These are phyloP conservation scores for Diaporthe citrichinensis DNA, from an alignment of 2,329 filamentous ascomycete species.

Conservation along the genomic window DNA sequence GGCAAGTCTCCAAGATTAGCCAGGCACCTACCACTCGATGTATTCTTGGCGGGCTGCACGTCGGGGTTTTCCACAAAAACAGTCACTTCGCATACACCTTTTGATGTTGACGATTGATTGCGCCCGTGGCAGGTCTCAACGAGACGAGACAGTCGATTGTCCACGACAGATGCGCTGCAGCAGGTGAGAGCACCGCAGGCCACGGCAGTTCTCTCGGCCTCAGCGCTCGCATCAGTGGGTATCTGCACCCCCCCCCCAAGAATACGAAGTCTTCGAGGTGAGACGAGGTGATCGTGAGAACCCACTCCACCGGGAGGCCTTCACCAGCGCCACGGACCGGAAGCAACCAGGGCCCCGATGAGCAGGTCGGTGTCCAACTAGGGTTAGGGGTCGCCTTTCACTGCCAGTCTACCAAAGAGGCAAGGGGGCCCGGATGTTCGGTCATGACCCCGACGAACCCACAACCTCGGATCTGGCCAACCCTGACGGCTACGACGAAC, in stretches of 20 bases:
- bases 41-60: neutral
- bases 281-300: neutral
- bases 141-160: neutral
- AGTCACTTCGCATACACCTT: neutral
- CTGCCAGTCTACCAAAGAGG: too few relatives aligned
- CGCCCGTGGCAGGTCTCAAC: neutral
- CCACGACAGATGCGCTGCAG: neutral
- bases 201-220: slow-evolving; percentile 30
- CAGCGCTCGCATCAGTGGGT: neutral
- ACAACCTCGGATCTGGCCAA: neutral
- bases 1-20: neutral
- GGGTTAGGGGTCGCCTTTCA: slow-evolving; percentile 20
- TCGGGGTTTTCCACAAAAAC: slow-evolving; percentile 13
- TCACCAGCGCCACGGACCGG: neutral
- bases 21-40: neutral
- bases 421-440: neutral
- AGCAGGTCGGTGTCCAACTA: neutral
- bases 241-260: neutral
- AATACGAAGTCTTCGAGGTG: slow-evolving; percentile 2
- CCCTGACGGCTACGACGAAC: neutral
- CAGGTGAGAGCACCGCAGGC: neutral
- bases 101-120: neutral
- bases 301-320: neutral
- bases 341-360: neutral
- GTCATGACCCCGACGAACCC: neutral